A percentile compares a stretch with the other conserved stretches of the same genome.
Evolutionary conservation across 23 red algal species (phyloP).

Genomic region (Gracilaria domingensis): DNA sequence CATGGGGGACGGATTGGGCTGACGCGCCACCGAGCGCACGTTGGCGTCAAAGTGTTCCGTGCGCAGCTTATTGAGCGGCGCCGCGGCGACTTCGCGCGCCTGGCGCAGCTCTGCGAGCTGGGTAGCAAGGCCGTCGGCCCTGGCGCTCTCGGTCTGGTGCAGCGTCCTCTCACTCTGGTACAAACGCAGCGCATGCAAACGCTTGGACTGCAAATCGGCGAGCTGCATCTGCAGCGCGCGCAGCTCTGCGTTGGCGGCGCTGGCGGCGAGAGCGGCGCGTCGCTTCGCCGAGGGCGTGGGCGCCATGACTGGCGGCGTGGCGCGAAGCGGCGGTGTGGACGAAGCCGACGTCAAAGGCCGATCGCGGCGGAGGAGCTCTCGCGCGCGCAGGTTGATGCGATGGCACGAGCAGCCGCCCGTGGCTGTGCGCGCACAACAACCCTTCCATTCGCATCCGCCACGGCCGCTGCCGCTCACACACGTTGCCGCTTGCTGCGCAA

Average conservation of each 20-base stretch:
- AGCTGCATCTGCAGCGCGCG: slow-evolving; percentile 24
- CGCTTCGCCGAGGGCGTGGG: background rate
- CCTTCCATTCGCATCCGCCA: slow-evolving; percentile 21
- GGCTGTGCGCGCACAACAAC: background rate
- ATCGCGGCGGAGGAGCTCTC: background rate
- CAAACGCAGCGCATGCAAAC: slow-evolving; percentile 41
- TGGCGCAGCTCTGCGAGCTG: slow-evolving; percentile 19
- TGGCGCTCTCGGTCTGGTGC: slow-evolving; percentile 22
- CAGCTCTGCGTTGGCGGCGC: slow-evolving; percentile 23
- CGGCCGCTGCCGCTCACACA: slow-evolving; percentile 5
- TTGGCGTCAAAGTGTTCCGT: slow-evolving; percentile 40
- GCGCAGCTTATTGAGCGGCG: slow-evolving; percentile 7
- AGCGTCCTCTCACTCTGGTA: slow-evolving; percentile 52
- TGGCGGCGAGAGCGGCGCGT: background rate
- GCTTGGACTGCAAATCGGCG: slow-evolving; percentile 43
- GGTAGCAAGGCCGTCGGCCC: slow-evolving; percentile 25
- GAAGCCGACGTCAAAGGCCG: background rate
- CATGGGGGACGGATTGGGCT: background rate
- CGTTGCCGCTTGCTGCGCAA: slow-evolving; percentile 34
- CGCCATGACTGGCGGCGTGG: background rate
- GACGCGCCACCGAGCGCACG: slow-evolving; percentile 14
- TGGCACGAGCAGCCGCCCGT: background rate
- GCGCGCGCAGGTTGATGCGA: background rate
- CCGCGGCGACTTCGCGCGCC: background rate
- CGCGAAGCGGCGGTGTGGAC: background rate